A percentile compares a stretch with the other conserved stretches of the same genome.
Evolutionary conservation across 768 basidiomycete genomes (phyloP).

Genomic region (Mycena pura): DNA sequence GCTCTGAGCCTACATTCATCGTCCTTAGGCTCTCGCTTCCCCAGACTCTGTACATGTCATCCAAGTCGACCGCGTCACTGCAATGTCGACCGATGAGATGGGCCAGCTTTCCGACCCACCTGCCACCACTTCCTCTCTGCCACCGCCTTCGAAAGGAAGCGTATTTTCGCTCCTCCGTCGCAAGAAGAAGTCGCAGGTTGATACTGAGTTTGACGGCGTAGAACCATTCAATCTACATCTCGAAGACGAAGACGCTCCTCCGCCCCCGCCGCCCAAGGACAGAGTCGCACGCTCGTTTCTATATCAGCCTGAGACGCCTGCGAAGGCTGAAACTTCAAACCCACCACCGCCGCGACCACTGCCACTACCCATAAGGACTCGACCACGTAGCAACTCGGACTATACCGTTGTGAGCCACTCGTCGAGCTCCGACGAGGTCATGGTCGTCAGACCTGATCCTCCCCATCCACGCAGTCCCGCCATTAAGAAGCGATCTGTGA

Average conservation of each 20-base stretch:
- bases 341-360: conserved; percentile 28
- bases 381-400: conserved; percentile 48
- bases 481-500: conserved; percentile 21
- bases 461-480: conserved; percentile 16
- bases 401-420: conserved; percentile 47
- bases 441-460: conserved; percentile 30
- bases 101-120: not conserved
- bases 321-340: conserved; percentile 2
- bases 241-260: conserved; percentile 36
- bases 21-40: conserved; percentile 20
- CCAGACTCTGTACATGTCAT: conserved; percentile 28
- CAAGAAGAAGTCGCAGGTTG: conserved; percentile 42
- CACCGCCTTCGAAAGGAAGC: conserved; percentile 28
- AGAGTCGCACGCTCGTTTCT: conserved; percentile 30
- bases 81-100: conserved; percentile 20
- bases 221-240: conserved; percentile 22
- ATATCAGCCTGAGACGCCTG: conserved; percentile 7
- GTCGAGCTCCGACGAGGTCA: conserved; percentile 39
- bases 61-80: conserved; percentile 17
- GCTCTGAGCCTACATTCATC: not conserved
- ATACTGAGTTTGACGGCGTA: conserved; percentile 24
- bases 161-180: conserved; percentile 47
- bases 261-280: conserved; percentile 58
- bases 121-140: conserved; percentile 2
- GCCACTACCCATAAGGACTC: conserved; percentile 26